Evolutionary conservation across 1,284 basidiomycete genomes (phyloP), one percentile per base, ranked within the genome.

Genomic region (Puccinia novopanici): DNA sequence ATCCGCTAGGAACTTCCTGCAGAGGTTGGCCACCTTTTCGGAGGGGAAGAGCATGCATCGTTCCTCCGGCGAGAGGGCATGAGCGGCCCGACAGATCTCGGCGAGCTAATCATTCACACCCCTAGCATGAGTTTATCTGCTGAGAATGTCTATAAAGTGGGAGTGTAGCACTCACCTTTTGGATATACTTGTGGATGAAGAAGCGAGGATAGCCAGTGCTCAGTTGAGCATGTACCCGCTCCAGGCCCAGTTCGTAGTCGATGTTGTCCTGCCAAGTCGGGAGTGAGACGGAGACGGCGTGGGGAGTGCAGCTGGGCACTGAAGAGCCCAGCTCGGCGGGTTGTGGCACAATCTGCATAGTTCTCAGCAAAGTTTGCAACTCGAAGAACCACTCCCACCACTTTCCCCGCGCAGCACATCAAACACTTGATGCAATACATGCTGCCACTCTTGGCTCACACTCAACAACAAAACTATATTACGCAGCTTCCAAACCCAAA

Each of bases 231-330:
- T 92, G 85, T 8, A 99, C 91, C 52, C 94, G 89, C 83, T 91
- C 90, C n/a, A 92, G 91, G 17, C 94, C 94, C 84, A 95, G 92
- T 86, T 98, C 96, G 84, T 98, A 99, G 17, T 89, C 95, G 68
- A 99, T 90, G 83, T 92, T 94, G 86, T 98, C 97, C 73, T 88
- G 88, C 96, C 96, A 99, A 24, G 90, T 93, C 0, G 97, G 97
- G 0, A 99, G 89, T 9, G 95, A 98, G n/a, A 98, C 95, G 0
- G 94, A 96, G 82, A 98, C 94, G 54, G 97, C 97, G 85, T 99
- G 97, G 5, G 84, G 84, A 22, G 85, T 84, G 75, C 84, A 83
- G 52, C 84, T 83, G 13, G 87, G 87, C 15, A 88, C 85, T 10
- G 86, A 82, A 74, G 78, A 81, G 67, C 86, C 84, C 70, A 85